Conservation (phyloP, 306 rosid genomes). For the Quercus bicolor region DNA sequence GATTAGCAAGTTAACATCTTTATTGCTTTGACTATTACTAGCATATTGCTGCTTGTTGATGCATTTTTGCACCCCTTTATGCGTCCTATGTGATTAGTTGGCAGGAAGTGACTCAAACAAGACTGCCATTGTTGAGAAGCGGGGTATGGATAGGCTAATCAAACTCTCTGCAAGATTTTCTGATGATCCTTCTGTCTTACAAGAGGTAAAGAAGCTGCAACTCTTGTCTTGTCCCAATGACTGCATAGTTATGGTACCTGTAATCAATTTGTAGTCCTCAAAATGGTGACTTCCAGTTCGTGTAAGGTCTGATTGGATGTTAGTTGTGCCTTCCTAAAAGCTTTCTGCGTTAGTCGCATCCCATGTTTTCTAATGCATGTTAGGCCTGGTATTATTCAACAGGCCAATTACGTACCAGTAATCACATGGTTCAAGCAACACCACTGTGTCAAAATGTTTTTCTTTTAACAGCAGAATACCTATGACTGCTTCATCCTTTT, state of each 20-base stretch:
- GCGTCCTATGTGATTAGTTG: slow-evolving; percentile 49
- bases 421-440: too few species aligned
- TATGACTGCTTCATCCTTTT: neutral
- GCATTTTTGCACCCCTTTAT: slow-evolving; percentile 20
- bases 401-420: neutral
- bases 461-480: neutral
- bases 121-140: slow-evolving; percentile 64
- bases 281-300: neutral
- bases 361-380: neutral
- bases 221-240: slow-evolving; percentile 6
- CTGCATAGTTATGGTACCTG: slow-evolving; percentile 1
- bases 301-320: neutral
- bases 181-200: slow-evolving; percentile 78
- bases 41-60: neutral
- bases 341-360: neutral
- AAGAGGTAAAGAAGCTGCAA: slow-evolving; percentile 61
- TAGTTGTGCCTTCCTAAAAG: neutral
- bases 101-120: slow-evolving; percentile 93
- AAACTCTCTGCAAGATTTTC: slow-evolving; percentile 68
- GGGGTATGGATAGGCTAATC: slow-evolving; percentile 74
- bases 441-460: neutral
- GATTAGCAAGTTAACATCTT: neutral
- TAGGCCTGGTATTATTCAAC: neutral
- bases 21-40: neutral
- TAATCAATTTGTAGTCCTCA: neutral